Evolutionary conservation across 2,329 filamentous ascomycete genomes (phyloP).

Genomic region (Pleochaeta shiraiana): DNA sequence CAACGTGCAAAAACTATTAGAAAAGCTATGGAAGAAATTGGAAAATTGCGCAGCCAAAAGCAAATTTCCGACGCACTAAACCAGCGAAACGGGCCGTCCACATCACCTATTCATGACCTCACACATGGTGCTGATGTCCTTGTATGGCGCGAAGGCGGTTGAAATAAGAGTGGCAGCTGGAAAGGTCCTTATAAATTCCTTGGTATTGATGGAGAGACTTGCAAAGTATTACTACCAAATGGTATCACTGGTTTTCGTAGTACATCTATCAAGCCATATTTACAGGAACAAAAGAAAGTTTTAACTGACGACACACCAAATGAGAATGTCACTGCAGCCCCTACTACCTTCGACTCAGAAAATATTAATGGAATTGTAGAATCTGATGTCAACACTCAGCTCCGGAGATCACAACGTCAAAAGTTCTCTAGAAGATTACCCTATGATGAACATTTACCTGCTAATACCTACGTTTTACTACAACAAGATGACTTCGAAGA

Average conservation of each 20-base stretch:
- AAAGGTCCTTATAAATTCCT: neutral
- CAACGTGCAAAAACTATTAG: slow-evolving; percentile 2
- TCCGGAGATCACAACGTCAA: neutral
- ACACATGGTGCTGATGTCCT: neutral
- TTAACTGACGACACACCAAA: neutral
- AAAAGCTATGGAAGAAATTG: slow-evolving; percentile 6
- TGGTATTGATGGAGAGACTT: neutral
- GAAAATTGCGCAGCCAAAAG: neutral
- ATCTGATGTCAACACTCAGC: neutral
- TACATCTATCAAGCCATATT: neutral
- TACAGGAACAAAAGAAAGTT: neutral
- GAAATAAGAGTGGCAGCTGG: neutral
- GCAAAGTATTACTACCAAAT: neutral
- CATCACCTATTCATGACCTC: neutral
- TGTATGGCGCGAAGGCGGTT: slow-evolving; percentile 5
- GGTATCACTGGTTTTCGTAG: neutral
- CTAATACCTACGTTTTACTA: neutral
- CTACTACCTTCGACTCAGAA: neutral
- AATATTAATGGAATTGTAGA: neutral
- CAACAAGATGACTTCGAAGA: neutral
- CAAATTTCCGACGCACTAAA: slow-evolving; percentile 4
- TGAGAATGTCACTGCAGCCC: neutral
- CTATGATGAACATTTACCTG: neutral
- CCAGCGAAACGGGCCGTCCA: slow-evolving; percentile 2
- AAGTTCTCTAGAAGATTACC: neutral